These are phyloP conservation scores for Alternaria atra DNA, from an alignment of 2,329 filamentous ascomycete species.

Conservation along the genomic window DNA sequence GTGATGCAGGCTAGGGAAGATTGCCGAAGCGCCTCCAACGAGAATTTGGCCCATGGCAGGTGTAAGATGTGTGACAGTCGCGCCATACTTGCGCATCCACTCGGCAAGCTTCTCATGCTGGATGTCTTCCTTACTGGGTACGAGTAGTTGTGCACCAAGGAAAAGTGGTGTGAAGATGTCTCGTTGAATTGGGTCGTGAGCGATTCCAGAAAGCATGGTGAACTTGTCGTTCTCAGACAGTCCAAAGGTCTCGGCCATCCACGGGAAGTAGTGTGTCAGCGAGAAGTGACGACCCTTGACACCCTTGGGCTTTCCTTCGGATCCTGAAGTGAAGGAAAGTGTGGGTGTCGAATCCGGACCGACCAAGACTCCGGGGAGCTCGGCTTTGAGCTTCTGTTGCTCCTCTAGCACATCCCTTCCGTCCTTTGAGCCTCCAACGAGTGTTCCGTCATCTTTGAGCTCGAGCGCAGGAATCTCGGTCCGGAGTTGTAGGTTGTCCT, in stretches of 20 bases:
- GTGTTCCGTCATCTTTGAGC: constrained; percentile 73
- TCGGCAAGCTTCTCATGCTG: constrained; percentile 84
- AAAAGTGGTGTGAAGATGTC: constrained; percentile 93
- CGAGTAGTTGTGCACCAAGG: constrained; percentile 79
- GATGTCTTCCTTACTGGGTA: constrained; percentile 84
- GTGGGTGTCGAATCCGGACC: constrained; percentile 87
- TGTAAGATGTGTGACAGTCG: constrained; percentile 87
- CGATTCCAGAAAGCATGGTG: constrained; percentile 85
- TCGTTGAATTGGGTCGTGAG: constrained; percentile 70
- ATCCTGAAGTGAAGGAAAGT: constrained; percentile 69
- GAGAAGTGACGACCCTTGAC: constrained; percentile 88
- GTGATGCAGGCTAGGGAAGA: constrained; percentile 78
- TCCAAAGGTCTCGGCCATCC: constrained; percentile 88
- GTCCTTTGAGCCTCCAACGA: constrained; percentile 73
- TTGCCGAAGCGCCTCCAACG: constrained; percentile 79
- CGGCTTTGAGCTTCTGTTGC: constrained; percentile 61
- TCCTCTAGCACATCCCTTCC: constrained; percentile 73
- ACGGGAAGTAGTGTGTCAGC: constrained; percentile 85
- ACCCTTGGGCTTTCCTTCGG: constrained; percentile 83
- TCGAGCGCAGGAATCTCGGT: constrained; percentile 77
- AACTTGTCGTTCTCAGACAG: constrained; percentile 77
- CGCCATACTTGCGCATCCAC: constrained; percentile 81
- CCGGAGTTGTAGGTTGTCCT: constrained; percentile 75
- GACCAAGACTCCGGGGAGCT: constrained; percentile 75
- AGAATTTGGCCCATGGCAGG: constrained; percentile 97